Evolutionary conservation across 352 stramenopile species (phyloP).

Genomic region (Phytopythium vexans): DNA sequence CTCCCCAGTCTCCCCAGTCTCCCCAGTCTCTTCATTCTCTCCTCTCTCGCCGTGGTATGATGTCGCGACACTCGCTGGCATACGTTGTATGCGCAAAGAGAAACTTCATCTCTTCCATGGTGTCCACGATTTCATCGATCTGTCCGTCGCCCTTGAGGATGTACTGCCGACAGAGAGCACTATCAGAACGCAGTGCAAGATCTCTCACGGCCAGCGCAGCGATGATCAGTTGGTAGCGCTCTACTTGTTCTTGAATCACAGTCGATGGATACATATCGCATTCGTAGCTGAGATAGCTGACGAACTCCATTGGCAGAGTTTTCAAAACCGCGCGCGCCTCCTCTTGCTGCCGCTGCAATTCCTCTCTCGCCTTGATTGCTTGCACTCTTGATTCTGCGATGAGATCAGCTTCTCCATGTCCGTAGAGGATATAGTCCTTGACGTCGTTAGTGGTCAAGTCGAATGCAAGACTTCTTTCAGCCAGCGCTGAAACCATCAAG

Average conservation of each 20-base stretch:
- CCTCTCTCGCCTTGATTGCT: no score
- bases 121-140: conserved; percentile 8
- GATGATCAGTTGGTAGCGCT: conserved; percentile 1
- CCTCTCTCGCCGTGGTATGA: no score
- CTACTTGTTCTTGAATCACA: background rate
- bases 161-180: conserved; percentile 6
- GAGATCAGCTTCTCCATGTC: no score
- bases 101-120: conserved; percentile 12
- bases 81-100: conserved; percentile 8
- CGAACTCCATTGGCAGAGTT: conserved; percentile 5
- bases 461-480: no score
- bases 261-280: background rate
- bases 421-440: no score
- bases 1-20: no score
- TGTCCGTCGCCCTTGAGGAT: conserved; percentile 1
- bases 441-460: no score
- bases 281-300: background rate
- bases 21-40: no score
- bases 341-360: conserved; percentile 6
- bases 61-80: no score
- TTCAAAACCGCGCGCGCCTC: conserved; percentile 5
- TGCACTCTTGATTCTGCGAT: background rate
- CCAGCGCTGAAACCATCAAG: no score
- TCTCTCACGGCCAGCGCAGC: conserved; percentile 3
- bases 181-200: conserved; percentile 4